Conservation (phyloP, 345 rosid genomes). For the Firmiana major region DNA sequence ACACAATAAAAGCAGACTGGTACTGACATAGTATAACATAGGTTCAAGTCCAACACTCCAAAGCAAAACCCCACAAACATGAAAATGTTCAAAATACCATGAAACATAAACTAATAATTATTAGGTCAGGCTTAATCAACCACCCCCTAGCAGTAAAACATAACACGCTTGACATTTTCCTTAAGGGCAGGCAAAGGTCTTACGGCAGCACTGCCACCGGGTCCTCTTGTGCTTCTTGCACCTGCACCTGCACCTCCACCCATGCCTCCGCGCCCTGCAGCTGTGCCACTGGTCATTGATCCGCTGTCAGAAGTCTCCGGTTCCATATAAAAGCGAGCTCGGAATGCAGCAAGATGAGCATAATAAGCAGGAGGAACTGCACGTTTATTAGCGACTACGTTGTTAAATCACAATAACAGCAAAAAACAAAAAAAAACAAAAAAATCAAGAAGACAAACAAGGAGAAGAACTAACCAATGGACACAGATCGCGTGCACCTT, state of each 20-base stretch:
- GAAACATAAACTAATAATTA: not conserved
- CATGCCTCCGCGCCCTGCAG: conserved; percentile 52
- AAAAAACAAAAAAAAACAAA: not conserved
- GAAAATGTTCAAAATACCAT: not conserved
- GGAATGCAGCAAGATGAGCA: conserved; percentile 96
- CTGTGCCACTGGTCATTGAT: conserved; percentile 76
- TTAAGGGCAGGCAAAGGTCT: conserved; percentile 87
- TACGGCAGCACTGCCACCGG: conserved; percentile 64
- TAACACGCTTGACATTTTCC: conserved; percentile 91
- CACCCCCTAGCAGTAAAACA: conserved; percentile 79
- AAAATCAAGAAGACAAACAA: not conserved
- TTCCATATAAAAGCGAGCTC: conserved; percentile 98
- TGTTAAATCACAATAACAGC: not conserved
- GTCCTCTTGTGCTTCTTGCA: conserved; percentile 50
- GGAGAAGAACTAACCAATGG: conserved; percentile 60
- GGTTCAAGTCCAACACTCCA: not conserved
- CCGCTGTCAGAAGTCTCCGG: conserved; percentile 98
- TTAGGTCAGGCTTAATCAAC: not conserved
- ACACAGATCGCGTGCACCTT: conserved; percentile 94
- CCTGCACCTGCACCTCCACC: conserved; percentile 50
- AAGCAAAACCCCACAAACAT: too few relatives aligned
- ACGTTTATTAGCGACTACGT: not conserved
- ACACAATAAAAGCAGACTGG: not conserved
- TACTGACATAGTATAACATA: not conserved
- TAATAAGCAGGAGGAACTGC: conserved; percentile 97